Evolutionary conservation across 768 basidiomycete species (phyloP).

Genomic region (Pholiota microspora): DNA sequence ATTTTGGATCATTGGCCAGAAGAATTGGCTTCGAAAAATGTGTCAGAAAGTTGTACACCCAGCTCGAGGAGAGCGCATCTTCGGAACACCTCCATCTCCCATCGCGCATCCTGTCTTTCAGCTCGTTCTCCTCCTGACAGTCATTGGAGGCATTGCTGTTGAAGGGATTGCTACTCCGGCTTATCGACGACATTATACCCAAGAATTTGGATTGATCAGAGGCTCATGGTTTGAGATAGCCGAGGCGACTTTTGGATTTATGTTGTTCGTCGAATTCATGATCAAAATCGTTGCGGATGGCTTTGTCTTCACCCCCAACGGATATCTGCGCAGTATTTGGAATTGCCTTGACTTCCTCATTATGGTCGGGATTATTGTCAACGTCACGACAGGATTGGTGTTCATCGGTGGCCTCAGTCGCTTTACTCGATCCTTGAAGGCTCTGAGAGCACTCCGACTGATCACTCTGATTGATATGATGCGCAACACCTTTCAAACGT

Average conservation of each 20-base stretch:
- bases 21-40: conserved; percentile 63
- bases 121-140: conserved; percentile 65
- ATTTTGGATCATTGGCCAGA: conserved; percentile 87
- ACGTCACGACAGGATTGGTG: conserved; percentile 67
- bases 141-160: conserved; percentile 79
- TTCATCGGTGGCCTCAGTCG: conserved; percentile 79
- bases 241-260: conserved; percentile 68
- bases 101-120: conserved; percentile 73
- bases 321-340: conserved; percentile 90
- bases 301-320: conserved; percentile 86
- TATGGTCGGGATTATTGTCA: conserved; percentile 73
- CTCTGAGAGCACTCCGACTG: conserved; percentile 81
- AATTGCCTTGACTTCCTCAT: conserved; percentile 89
- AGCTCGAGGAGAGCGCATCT: conserved; percentile 82
- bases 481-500: conserved; percentile 80
- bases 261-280: conserved; percentile 76
- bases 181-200: conserved; percentile 75
- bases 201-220: conserved; percentile 53
- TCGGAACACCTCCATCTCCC: conserved; percentile 68
- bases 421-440: conserved; percentile 83
- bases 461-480: conserved; percentile 88
- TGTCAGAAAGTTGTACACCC: conserved; percentile 87
- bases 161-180: conserved; percentile 82
- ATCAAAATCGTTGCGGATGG: conserved; percentile 95
- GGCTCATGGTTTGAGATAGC: conserved; percentile 87